Base-by-base conservation (phyloP, 805 yeast genomes). In the Wickerhamomyces ciferrii region DNA sequence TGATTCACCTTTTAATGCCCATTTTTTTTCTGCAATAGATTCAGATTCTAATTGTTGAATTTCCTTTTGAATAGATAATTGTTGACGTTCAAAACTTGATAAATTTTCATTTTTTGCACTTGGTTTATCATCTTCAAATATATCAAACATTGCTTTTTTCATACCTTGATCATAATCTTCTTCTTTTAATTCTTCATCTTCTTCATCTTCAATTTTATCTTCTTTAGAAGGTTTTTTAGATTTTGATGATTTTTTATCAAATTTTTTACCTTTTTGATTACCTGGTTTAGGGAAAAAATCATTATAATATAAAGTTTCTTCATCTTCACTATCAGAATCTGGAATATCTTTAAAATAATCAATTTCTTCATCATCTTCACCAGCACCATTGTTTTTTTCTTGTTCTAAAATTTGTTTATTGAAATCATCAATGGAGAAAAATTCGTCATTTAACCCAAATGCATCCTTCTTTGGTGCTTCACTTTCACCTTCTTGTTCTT, bases 1-100 rank as follows among this genome's bases (percentile, higher is more conserved):
- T 2, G 88, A 90, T 67, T 94, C 99, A 67, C 99, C 99, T 57
- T 83, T 85, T 79, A 92, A 75, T 8, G 96, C 81, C 99, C 99
- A 92, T 58, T 81, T 82, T 69, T 94, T 92, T 48, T 85, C 92
- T 4, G 91, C 94, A 27, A 92, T 82, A 17, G 94, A 83, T 62
- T 91, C 97, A 40, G 81, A 79, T 67, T 92, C 99, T 43, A 91
- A 71, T 54, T 77, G 74, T 32, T 77, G 77, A 50, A 94, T 94
- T 65, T 94, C 96, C 32, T 76, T 74, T 57, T 83, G 87, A 23
- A 94, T 71, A 49, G 79, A 79, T 44, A 72, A 71, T 65, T 92
- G 97, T 62, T 89, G 96, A 54, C 78, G 84, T 65, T 92, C 95
- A 61, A 80, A 89, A 4, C 88, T 78, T 0, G 96, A 87, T 47